These are phyloP conservation scores for Tripterygium wilfordii DNA, from an alignment of 177 flowering plant genomes.

Conservation along the genomic window DNA sequence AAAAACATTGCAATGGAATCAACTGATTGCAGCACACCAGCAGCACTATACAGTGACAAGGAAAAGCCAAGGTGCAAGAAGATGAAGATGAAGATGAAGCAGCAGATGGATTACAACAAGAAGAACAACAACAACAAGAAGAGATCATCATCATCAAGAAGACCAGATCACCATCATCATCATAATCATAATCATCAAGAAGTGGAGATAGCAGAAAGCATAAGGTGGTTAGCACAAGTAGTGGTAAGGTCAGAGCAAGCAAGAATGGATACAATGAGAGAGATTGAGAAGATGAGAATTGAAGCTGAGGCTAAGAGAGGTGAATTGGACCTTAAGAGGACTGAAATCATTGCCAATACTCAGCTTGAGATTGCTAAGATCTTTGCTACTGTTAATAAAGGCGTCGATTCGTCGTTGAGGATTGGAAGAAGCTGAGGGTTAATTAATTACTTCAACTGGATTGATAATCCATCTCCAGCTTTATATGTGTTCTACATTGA, in stretches of 20 bases:
- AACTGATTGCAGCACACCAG: constrained; percentile 70
- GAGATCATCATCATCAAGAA: no score
- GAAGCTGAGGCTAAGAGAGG: constrained; percentile 79
- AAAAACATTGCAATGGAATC: constrained; percentile 21
- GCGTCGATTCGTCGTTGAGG: constrained; percentile 51
- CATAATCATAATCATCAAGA: no score
- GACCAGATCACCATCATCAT: no score
- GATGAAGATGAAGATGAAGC: constrained; percentile 27
- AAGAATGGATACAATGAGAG: constrained; percentile 76
- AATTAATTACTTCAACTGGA: no score
- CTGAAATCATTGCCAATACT: constrained; percentile 82
- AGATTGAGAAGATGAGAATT: constrained; percentile 74
- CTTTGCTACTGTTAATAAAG: constrained; percentile 46
- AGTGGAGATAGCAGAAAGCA: constrained; percentile 68
- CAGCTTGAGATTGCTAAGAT: constrained; percentile 84
- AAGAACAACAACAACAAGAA: no score
- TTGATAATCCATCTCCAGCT: no score
- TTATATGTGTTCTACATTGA: no score
- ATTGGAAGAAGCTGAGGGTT: constrained; percentile 64
- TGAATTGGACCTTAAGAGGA: constrained; percentile 78
- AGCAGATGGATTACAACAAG: constrained; percentile 24
- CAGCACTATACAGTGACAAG: constrained; percentile 37
- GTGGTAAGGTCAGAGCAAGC: constrained; percentile 66
- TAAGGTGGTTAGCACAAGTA: constrained; percentile 76
- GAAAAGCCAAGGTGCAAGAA: constrained; percentile 25